Base-by-base conservation (phyloP, 1,284 basidiomycete genomes). In the Austroboletus niveus region DNA sequence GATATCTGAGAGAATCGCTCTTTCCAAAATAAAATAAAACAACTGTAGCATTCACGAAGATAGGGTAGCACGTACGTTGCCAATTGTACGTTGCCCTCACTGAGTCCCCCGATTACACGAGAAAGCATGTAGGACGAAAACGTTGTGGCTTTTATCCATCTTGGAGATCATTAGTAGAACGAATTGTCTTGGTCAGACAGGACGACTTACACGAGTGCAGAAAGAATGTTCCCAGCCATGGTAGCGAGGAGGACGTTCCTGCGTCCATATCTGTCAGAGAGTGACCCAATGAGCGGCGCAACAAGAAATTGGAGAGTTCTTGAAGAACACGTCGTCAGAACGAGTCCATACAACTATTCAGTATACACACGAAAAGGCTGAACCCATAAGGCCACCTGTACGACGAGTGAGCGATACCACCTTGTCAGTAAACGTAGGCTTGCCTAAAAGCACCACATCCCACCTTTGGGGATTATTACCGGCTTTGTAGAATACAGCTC, bases 171-270 rank as follows among this genome's bases (percentile, higher is more conserved):
- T 32, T 29, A 8, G 24, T 42, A 11, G 30, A 17, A 46, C 24
- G 22, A 34, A 32, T 35, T 17, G 39, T 34, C 17, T 27, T 14
- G 20, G 32, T 32, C 8, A 3, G 17, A 34, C 6, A 43, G 41
- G 39, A 36, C 10, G 45, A 75, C 88, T 56, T 68, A 91, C 87
- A 92, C 77, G 17, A 88, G 57, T 4, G 92, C 92, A 17, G 90
- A 93, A 27, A 91, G 66, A 24, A 96, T 84, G 64, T 97, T 97
- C n/a, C 94, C 94, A 48, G 87, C 72, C 94, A 97, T 95, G 0
- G 87, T 90, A 29, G 85, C 64, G 38, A 97, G 75, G 2, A 97
- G 77, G 20, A 96, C 75, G 20, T 77, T 82, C 66, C 87, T 91
- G 11, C 94, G 83, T 0, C 94, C 94, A 74, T 92, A 90, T 62